Evolutionary conservation across 495 filamentous ascomycete species (phyloP), one percentile per base, ranked within the genome.

Genomic region (Parmelia sp.): DNA sequence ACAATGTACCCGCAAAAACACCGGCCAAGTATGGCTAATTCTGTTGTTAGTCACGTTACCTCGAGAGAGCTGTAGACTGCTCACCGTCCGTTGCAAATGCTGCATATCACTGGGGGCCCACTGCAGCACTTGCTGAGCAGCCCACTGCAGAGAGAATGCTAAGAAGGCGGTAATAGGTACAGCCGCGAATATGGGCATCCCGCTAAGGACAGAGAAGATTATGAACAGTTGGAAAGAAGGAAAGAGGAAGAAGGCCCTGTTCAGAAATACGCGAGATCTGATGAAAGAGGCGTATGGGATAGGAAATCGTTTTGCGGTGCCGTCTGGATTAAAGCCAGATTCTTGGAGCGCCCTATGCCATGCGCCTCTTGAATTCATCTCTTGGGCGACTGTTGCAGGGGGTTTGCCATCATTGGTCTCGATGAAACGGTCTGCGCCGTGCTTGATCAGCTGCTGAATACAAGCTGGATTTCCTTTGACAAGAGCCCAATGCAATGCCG

Each of bases 401-500:
- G 90, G 89, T 76, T 97, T 97, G 49, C 91, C 91, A 53, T 92
- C 91, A 17, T 82, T 81, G 10, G 90, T 97, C 74, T 89, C 86
- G 27, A 87, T 89, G 71, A 93, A 96, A 33, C 94, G 82, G 76
- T 98, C 95, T 27, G 92, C 84, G 35, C 94, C 95, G 72, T 96
- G 96, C 76, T 97, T 94, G 58, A 98, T 77, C 40, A 98, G 75
- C 74, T 96, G 97, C 71, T 91, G 83, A 68, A 97, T 88, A 74
- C 91, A 96, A 2, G 83, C 84, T 57, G 88, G 79, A 40, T 86
- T 92, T 6, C 94, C 95, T 73, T 93, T 93, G 19, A 98, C 95
- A 60, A 98, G 79, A 3, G 92, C 93, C 94, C 94, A 98, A 73
- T 98, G 94, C 62, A 98, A 79, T 5, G 95, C 90, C 3, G 91